Evolutionary conservation across 371 early-diverging fungal genomes (phyloP), one percentile per base, ranked within the genome.

Genomic region (Mortierella sp.): DNA sequence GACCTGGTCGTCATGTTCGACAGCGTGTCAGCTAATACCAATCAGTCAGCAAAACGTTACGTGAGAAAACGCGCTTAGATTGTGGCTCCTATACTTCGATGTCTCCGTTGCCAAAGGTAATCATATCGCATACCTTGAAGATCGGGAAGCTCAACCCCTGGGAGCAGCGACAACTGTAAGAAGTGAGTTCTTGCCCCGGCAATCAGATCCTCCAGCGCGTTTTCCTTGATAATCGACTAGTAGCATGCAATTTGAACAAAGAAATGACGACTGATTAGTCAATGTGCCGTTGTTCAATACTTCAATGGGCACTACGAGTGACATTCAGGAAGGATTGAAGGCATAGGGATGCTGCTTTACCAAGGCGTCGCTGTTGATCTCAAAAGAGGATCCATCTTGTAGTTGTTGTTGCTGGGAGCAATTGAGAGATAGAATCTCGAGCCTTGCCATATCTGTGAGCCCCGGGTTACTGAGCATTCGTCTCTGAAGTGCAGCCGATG

Each of bases 391-490:
- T 10, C 65, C 24, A 68, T 21, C 8, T 29, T 7, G 29, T 27
- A n/a, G 38, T 29, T n/a, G 29, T 27, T 48, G 48, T 41, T 16
- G 49, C 49, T 75, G 56, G 8, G 70, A 14, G 51, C 48, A 24
- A 18, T 24, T 35, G 71, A 32, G 43, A 24, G 11, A 18, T 21
- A 77, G 27, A 32, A 81, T 63, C 38, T 74, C 70, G 4, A 75
- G 68, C 27, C 71, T 75, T 1, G 75, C 82, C 21, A 32, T 48
- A 12, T 77, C 75, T 1, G 82, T 78, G 1, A 83, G 27, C 1
- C 72, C 75, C 7, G 77, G 77, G 71, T 83, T 83, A 32, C n/a
- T 70, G 35, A 83, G 77, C 11, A 83, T 56, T 35, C 83, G 71
- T 18, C 24, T 44, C 43, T 51, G 68, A 0, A 83, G 70, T 11